These are phyloP conservation scores for Colletotrichum orbiculare DNA, from an alignment of 2,329 filamentous ascomycete species.

Conservation along the genomic window DNA sequence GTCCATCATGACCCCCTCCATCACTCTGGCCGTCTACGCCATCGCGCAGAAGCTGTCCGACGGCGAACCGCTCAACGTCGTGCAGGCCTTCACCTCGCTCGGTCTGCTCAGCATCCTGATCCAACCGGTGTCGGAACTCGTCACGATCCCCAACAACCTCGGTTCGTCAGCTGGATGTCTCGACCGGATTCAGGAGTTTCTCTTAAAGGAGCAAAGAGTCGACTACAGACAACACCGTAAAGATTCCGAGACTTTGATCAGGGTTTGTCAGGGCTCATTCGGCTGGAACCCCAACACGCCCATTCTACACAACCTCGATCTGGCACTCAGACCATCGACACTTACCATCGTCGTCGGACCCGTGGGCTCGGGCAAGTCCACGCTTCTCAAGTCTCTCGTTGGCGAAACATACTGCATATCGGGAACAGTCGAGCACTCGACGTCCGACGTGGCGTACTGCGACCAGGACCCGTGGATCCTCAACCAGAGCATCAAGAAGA, in stretches of 20 bases:
- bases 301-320: not conserved
- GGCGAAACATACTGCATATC: slow-evolving; percentile 40
- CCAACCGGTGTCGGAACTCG: slow-evolving; percentile 26
- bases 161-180: slow-evolving; percentile 40
- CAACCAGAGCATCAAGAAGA: slow-evolving; percentile 44
- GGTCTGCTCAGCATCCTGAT: slow-evolving; percentile 18
- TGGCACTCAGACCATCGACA: not conserved
- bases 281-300: slow-evolving; percentile 2
- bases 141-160: slow-evolving; percentile 26
- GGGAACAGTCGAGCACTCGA: slow-evolving; percentile 29
- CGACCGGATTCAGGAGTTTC: slow-evolving; percentile 41
- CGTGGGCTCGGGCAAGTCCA: slow-evolving; percentile 50
- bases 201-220: slow-evolving; percentile 32
- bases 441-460: slow-evolving; percentile 41
- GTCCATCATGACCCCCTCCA: slow-evolving; percentile 13
- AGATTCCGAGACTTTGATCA: not conserved
- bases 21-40: slow-evolving; percentile 32
- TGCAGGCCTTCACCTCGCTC: slow-evolving; percentile 30
- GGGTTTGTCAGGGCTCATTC: not conserved
- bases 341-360: slow-evolving; percentile 8
- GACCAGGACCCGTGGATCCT: slow-evolving; percentile 42
- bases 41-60: slow-evolving; percentile 3
- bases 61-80: slow-evolving; percentile 21
- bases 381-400: slow-evolving; percentile 46
- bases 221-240: slow-evolving; percentile 6